phyloP scores from a whole-genome alignment of 2,329 filamentous ascomycete genomes.

The Boeremia exigua region DNA sequence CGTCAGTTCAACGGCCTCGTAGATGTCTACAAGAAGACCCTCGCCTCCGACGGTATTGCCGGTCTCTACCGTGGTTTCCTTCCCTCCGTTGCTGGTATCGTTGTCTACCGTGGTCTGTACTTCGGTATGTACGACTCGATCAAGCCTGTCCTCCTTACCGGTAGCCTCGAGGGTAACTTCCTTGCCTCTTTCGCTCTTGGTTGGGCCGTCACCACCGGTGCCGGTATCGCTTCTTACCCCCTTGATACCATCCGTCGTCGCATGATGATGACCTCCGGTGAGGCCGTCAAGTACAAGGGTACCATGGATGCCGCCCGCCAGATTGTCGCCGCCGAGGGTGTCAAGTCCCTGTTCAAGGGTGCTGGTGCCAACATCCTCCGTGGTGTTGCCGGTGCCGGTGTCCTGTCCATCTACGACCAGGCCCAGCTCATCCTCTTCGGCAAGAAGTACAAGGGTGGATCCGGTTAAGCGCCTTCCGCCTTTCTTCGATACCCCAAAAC shows the following conservation, averaged over 20 bases:
- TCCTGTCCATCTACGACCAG: constrained; percentile 99
- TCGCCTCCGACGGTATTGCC: constrained; percentile 96
- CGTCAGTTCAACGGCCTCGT: constrained; percentile 99
- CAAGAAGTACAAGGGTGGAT: constrained; percentile 89
- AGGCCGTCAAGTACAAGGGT: constrained; percentile 99
- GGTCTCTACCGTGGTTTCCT: constrained; percentile 99
- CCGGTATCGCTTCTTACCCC: constrained; percentile 99
- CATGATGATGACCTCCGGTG: constrained; percentile 99
- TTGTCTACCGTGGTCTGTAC: constrained; percentile 99
- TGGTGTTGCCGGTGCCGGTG: constrained; percentile 99
- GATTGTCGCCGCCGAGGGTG: constrained; percentile 94
- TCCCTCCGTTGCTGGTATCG: constrained; percentile 97
- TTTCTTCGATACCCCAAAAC: constrained; percentile 44
- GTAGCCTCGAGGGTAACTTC: constrained; percentile 96
- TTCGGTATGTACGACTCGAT: constrained; percentile 99
- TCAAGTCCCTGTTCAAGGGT: constrained; percentile 99
- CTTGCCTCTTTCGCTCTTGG: constrained; percentile 98
- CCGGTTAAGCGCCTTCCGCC: constrained; percentile 50
- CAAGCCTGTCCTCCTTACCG: constrained; percentile 97
- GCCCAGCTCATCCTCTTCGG: constrained; percentile 99
- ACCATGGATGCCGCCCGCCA: constrained; percentile 94
- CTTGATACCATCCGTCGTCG: constrained; percentile 99
- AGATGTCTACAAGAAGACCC: constrained; percentile 99
- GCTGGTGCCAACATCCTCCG: constrained; percentile 99
- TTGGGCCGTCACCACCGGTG: constrained; percentile 99